Base-by-base conservation (phyloP, 331 rosid species). In the Quercus lobata region DNA sequence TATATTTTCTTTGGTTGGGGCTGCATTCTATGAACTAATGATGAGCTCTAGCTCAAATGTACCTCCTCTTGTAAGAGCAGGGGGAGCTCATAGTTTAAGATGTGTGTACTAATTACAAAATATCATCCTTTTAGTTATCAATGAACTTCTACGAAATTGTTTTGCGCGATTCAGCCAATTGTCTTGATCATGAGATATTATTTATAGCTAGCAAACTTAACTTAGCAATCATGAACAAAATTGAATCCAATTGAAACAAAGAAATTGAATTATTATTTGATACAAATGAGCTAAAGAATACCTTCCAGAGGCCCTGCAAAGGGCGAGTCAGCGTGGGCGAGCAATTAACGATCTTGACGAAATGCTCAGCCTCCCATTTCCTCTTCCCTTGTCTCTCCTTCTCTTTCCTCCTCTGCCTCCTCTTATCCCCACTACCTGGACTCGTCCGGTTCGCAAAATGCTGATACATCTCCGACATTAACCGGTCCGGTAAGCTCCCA, bases 271-370 rank as follows among this genome's bases (percentile, higher is more conserved):
- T 25, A 57, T 27, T 44, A 27, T 21, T 69, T 46, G 76, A 63
- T 44, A 37, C 21, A 80, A 18, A 87, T 80, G 78, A 41, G 46
- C 46, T 8, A 41, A 75, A 71, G 62, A 76, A 69, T 78, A 95
- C 99, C 98, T 96, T 96, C 99, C 99, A 96, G 4, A 96, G 87
- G 76, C 99, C 99, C 90, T 96, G 98, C 79, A 96, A 87, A 66
- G 99, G 99, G 82, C 98, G 82, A 6, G 80, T 68, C 18, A 79
- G 87, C 0, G 97, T 81, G 0, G 98, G 98, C 3, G 93, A 85
- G 84, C 90, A 90, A 88, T 96, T 84, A 7, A 87, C 91, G 76
- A 96, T 88, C 94, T 96, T 96, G 12, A 96, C 99, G 70, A 91
- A 96, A 90, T 96, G 97, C 81, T 96, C 94, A 24, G 98, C 78